Base-by-base conservation (phyloP, 2,329 filamentous ascomycete genomes). In the Colletotrichum sublineola region DNA sequence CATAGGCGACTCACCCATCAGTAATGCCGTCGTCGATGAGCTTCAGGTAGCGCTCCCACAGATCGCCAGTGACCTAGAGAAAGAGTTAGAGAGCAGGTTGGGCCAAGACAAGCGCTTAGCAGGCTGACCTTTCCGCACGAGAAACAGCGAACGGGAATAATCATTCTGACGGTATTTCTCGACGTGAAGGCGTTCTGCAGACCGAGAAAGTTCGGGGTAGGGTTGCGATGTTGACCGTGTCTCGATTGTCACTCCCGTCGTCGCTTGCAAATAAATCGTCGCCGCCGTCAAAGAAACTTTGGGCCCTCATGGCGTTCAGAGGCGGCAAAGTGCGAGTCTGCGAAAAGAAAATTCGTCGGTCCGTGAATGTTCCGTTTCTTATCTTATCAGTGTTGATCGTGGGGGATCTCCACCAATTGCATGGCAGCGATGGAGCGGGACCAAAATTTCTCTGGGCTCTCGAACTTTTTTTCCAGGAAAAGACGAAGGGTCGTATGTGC, bases 81-180 rank as follows among this genome's bases (percentile, higher is more conserved):
- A 69, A 44, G 31, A 65, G 79, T 82, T 78, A 84, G 81, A 74
- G 61, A 73, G 64, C 58, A 62, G 24, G 56, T 52, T 57, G 72
- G 67, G 46, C 18, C 9, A 38, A 63, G 33, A 40, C 46, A 7
- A n/a, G 24, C 20, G 38, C 48, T 50, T n/a, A 5, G 33, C 15
- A 29, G n/a, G 77, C 84, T 73, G 84, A 97, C 96, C 94, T 99
- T 99, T 83, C 96, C 96, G 84, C 96, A 99, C 71, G 96, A 98
- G 85, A 99, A 99, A 86, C 96, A 99, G 77, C 96, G 94, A 76
- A 99, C 94, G 3, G 96, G 96, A 77, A 99, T 98, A 84, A 99
- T 99, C 96, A 99, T 99, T 69, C 84, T 93, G 85, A 76, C 74
- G 33, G 46, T 29, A 14, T 40, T 42, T 9, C 11, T 63, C n/a